phyloP scores from a whole-genome alignment of 1,139 yeast species.

The Debaryomyces udenii region DNA sequence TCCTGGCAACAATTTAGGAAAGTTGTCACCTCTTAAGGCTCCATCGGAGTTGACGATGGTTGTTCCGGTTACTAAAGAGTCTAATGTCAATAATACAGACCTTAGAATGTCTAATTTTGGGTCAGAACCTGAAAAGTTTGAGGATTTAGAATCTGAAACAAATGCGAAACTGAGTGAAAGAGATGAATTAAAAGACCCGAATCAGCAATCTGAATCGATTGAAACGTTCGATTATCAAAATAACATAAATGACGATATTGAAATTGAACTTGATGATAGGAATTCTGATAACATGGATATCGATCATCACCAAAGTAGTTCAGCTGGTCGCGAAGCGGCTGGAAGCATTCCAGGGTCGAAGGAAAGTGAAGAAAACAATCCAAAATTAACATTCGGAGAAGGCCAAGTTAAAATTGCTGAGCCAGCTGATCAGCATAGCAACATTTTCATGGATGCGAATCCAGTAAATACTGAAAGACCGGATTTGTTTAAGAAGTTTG shows the following conservation, averaged over 20 bases:
- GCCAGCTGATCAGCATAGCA: background rate
- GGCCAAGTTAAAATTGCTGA: background rate
- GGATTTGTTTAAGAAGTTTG: conserved; percentile 23
- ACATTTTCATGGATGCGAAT: conserved; percentile 14
- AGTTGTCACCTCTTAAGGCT: conserved; percentile 35
- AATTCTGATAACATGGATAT: conserved; percentile 12
- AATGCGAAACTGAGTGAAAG: conserved; percentile 5
- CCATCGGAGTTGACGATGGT: conserved; percentile 44
- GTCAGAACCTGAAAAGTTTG: conserved; percentile 5
- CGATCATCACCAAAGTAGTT: conserved; percentile 14
- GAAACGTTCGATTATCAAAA: too few relatives aligned
- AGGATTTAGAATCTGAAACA: conserved; percentile 4
- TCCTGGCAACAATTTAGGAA: conserved; percentile 20
- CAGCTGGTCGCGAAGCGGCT: conserved; percentile 5
- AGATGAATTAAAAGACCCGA: background rate
- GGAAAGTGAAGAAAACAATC: background rate
- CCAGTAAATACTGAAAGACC: conserved; percentile 1
- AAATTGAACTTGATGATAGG: conserved; percentile 8
- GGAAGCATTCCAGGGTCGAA: conserved; percentile 11
- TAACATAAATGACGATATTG: background rate
- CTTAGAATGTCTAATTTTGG: too few relatives aligned
- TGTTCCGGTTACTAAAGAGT: conserved; percentile 27
- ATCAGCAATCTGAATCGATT: too few relatives aligned
- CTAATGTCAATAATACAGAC: background rate
- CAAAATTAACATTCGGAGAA: background rate